Conservation (phyloP, 2,329 filamentous ascomycete genomes). For the Emmonsiellopsis sp. region DNA sequence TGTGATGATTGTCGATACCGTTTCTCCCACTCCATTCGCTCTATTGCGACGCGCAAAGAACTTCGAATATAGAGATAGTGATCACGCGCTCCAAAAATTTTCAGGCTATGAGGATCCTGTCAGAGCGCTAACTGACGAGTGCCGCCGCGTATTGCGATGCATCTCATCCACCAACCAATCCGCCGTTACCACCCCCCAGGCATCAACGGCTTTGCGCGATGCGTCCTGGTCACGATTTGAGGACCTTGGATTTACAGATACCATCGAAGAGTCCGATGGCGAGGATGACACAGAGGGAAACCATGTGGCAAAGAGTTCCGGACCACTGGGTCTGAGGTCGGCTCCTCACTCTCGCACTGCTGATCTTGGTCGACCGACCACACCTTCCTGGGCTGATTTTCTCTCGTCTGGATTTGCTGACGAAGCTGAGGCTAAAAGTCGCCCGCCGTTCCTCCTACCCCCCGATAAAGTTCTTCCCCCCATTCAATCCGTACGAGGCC, state of each 20-base stretch:
- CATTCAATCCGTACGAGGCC: conserved; percentile 60
- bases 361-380: conserved; percentile 72
- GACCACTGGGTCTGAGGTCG: conserved; percentile 49
- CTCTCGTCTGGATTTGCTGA: conserved; percentile 87
- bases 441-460: conserved; percentile 67
- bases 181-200: conserved; percentile 54
- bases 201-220: conserved; percentile 67
- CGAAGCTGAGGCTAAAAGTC: conserved; percentile 54
- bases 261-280: conserved; percentile 63
- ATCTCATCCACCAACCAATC: conserved; percentile 87
- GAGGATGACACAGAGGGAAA: conserved; percentile 44
- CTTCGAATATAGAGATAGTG: conserved; percentile 89
- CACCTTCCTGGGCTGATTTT: conserved; percentile 97
- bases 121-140: conserved; percentile 83
- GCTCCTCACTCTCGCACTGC: conserved; percentile 59
- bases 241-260: conserved; percentile 78
- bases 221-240: conserved; percentile 96
- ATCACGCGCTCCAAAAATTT: conserved; percentile 74
- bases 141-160: conserved; percentile 76
- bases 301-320: conserved; percentile 24
- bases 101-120: conserved; percentile 85
- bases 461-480: conserved; percentile 87
- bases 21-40: conserved; percentile 90
- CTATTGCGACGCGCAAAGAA: conserved; percentile 83
- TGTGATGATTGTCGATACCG: conserved; percentile 90